Evolutionary conservation across 179 eudicot species (phyloP).

Genomic region (Sideroxylon spinosum): DNA sequence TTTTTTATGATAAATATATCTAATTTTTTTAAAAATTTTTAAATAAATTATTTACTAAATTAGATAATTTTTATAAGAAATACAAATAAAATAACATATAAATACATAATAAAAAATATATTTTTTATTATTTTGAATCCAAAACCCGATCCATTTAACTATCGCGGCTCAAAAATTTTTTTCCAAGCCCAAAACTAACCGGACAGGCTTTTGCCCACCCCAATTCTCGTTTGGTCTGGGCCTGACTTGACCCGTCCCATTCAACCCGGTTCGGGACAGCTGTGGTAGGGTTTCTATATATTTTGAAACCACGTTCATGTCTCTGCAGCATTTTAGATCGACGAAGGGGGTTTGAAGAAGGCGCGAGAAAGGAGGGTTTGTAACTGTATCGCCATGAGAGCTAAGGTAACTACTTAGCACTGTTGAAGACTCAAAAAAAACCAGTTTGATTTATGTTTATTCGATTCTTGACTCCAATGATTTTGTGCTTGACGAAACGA

Average conservation of each 20-base stretch:
- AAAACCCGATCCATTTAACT: too few species aligned
- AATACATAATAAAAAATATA: too few species aligned
- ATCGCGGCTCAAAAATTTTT: too few species aligned
- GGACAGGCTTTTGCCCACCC: too few species aligned
- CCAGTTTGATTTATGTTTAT: background rate
- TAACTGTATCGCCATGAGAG: conserved; percentile 19
- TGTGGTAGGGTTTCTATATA: background rate
- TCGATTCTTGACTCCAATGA: background rate
- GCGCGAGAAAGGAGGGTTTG: background rate
- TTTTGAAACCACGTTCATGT: too few species aligned
- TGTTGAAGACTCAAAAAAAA: background rate
- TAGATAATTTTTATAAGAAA: too few species aligned
- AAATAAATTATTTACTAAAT: too few species aligned
- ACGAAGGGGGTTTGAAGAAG: background rate
- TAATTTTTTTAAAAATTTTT: background rate
- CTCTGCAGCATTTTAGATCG: background rate
- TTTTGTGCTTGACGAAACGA: background rate
- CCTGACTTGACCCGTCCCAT: background rate
- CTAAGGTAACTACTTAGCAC: conserved; percentile 18
- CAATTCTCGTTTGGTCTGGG: background rate
- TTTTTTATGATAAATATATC: too few species aligned
- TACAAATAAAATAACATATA: too few species aligned
- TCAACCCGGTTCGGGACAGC: background rate
- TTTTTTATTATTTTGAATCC: too few species aligned
- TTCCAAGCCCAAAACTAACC: too few species aligned